Evolutionary conservation across 257 asterid species (phyloP).

Genomic region (Perilla frutescens): DNA sequence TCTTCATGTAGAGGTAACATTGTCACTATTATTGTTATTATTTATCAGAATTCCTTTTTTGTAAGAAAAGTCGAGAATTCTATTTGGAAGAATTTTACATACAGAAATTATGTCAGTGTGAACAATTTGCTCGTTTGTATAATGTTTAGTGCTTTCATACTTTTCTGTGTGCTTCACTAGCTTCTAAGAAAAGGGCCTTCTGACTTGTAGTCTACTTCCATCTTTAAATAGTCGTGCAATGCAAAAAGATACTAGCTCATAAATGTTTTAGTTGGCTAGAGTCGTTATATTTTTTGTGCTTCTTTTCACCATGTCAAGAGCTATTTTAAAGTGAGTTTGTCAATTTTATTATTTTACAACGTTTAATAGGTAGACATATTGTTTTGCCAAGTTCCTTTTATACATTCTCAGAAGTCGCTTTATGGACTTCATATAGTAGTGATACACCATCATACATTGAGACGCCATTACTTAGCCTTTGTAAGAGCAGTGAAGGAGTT

Average conservation of each 20-base stretch:
- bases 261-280: neutral
- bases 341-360: neutral
- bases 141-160: slow-evolving; percentile 12
- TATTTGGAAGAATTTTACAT: slow-evolving; percentile 27
- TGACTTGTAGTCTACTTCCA: neutral
- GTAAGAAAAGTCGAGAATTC: slow-evolving; percentile 37
- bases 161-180: slow-evolving; percentile 16
- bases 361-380: neutral
- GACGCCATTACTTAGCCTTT: slow-evolving; percentile 50
- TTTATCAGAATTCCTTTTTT: slow-evolving; percentile 36
- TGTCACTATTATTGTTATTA: slow-evolving; percentile 32
- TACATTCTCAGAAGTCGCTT: neutral
- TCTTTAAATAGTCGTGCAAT: neutral
- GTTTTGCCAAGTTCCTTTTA: neutral
- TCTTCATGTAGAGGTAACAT: slow-evolving; percentile 42
- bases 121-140: slow-evolving; percentile 20
- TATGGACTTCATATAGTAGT: neutral
- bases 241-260: neutral
- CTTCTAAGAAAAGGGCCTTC: neutral
- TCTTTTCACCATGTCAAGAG: no score
- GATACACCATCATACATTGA: neutral
- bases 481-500: slow-evolving; percentile 52
- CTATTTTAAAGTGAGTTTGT: neutral
- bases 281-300: neutral
- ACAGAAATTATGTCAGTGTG: slow-evolving; percentile 7